Conservation (phyloP, 192 early-diverging fungal genomes). For the Phlyctochytrium bullatum region DNA sequence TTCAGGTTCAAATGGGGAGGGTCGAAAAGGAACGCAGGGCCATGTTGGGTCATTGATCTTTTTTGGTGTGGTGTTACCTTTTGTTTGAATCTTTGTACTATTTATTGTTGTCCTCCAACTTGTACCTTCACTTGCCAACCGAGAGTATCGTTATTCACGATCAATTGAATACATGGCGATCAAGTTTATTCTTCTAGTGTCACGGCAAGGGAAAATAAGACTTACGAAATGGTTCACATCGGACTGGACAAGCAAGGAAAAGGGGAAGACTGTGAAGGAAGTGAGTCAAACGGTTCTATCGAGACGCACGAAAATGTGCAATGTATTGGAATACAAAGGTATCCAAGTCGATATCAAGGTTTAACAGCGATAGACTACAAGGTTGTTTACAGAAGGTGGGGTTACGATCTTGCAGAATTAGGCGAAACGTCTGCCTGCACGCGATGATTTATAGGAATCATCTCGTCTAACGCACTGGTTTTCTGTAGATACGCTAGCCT, state of each 20-base stretch:
- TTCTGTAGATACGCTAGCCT: conserved; percentile 84
- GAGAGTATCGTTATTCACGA: background rate
- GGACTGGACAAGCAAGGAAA: conserved; percentile 78
- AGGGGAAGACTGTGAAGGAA: conserved; percentile 91
- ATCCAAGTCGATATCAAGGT: conserved; percentile 12
- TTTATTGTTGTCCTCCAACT: too few relatives aligned
- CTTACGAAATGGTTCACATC: conserved; percentile 59
- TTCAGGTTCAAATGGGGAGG: too few relatives aligned
- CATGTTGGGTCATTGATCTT: too few relatives aligned
- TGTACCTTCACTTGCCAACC: too few relatives aligned
- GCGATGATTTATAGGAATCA: background rate
- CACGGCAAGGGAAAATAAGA: conserved; percentile 53
- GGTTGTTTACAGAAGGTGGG: conserved; percentile 73
- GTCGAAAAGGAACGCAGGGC: too few relatives aligned
- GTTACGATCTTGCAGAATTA: conserved; percentile 7
- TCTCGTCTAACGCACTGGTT: background rate
- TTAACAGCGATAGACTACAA: conserved; percentile 56
- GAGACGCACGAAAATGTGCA: conserved; percentile 93
- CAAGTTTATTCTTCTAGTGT: conserved; percentile 52
- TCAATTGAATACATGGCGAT: conserved; percentile 34
- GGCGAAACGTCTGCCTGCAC: conserved; percentile 4
- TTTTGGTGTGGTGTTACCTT: too few relatives aligned
- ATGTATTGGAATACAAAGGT: conserved; percentile 96
- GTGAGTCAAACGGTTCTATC: conserved; percentile 85
- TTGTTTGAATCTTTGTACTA: too few relatives aligned